Evolutionary conservation across 148 eudicot species (phyloP).

Genomic region (Chenopodium berlandieri): DNA sequence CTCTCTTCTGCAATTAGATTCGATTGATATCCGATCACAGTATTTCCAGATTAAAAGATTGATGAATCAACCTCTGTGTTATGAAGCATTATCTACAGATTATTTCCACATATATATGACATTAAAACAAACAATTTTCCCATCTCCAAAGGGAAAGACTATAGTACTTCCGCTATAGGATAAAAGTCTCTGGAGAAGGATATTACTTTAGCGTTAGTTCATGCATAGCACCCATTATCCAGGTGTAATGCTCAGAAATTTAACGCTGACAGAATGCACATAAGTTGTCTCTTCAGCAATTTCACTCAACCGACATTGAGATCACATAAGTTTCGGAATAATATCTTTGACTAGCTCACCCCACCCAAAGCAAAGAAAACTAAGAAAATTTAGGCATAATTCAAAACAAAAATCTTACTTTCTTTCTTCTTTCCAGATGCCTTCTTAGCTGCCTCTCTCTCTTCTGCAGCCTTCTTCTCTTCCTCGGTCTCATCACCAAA

Average conservation of each 20-base stretch:
- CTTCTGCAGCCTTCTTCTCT: slow-evolving; percentile 90
- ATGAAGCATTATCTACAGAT: neutral
- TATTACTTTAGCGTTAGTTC: slow-evolving; percentile 12
- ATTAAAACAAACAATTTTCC: neutral
- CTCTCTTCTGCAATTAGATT: neutral
- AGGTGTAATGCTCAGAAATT: slow-evolving; percentile 12
- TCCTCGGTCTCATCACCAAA: slow-evolving; percentile 99
- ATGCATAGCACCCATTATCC: slow-evolving; percentile 19
- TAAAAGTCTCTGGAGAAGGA: slow-evolving; percentile 6
- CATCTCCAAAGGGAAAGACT: slow-evolving; percentile 2
- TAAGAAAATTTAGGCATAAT: too few relatives aligned
- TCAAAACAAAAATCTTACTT: slow-evolving; percentile 42
- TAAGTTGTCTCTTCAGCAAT: neutral
- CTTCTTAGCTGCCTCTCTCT: slow-evolving; percentile 81
- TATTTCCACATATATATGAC: neutral
- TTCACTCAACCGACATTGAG: neutral
- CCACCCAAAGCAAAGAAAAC: neutral
- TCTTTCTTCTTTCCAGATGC: slow-evolving; percentile 82
- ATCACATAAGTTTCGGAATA: too few relatives aligned
- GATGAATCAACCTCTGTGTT: too few relatives aligned
- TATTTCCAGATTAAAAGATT: neutral
- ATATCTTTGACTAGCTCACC: too few relatives aligned
- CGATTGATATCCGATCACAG: neutral
- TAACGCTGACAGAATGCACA: slow-evolving; percentile 2
- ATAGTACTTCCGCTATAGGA: neutral